phyloP scores from a whole-genome alignment of 805 yeast genomes.

The Brettanomyces custersianus region DNA sequence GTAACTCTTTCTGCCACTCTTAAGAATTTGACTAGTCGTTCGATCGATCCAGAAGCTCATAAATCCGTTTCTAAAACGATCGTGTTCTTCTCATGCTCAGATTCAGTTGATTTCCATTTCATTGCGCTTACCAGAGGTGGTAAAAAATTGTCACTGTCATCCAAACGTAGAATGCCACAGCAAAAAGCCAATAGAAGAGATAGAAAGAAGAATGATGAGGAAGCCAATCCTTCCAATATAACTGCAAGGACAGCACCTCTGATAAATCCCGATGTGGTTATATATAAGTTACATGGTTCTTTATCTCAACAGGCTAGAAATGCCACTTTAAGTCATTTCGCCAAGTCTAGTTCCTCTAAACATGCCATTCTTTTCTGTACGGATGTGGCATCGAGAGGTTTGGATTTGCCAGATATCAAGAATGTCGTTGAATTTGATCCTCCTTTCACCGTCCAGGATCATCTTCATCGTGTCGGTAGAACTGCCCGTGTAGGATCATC shows the following conservation, averaged over 20 bases:
- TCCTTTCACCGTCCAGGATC: slow-evolving; percentile 90
- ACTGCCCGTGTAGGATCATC: slow-evolving; percentile 94
- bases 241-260: slow-evolving; percentile 48
- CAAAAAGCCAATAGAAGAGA: neutral
- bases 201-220: slow-evolving; percentile 3
- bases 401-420: slow-evolving; percentile 82
- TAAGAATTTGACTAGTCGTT: slow-evolving; percentile 34
- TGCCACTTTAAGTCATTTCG: slow-evolving; percentile 60
- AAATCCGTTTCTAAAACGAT: slow-evolving; percentile 43
- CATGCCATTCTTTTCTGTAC: slow-evolving; percentile 77
- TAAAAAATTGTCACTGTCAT: slow-evolving; percentile 17
- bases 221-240: slow-evolving; percentile 4
- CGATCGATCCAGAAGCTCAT: slow-evolving; percentile 5
- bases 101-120: slow-evolving; percentile 92
- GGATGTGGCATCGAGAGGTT: slow-evolving; percentile 96
- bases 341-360: slow-evolving; percentile 29
- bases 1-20: slow-evolving; percentile 70
- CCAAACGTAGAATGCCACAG: slow-evolving; percentile 5
- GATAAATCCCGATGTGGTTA: slow-evolving; percentile 33
- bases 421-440: slow-evolving; percentile 91
- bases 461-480: slow-evolving; percentile 93
- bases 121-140: slow-evolving; percentile 61
- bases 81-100: slow-evolving; percentile 89
- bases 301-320: slow-evolving; percentile 78
- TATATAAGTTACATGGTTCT: slow-evolving; percentile 83